Evolutionary conservation across 2,329 filamentous ascomycete genomes (phyloP).

Genomic region (Conoideocrella luteorostrata): DNA sequence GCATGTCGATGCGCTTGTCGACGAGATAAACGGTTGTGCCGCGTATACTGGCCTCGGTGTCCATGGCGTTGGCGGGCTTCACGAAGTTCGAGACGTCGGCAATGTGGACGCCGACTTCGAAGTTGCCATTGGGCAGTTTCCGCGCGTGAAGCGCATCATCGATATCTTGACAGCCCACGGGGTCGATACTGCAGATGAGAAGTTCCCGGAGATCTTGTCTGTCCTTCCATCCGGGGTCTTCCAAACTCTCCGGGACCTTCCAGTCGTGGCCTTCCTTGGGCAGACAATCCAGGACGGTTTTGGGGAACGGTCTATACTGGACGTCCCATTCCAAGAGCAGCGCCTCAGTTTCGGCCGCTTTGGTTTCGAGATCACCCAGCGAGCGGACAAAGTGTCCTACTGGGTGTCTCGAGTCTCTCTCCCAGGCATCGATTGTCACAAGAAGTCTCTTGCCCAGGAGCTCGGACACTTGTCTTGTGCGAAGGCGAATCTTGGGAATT

Average conservation of each 20-base stretch:
- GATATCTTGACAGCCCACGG: conserved; percentile 93
- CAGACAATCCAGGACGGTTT: conserved; percentile 88
- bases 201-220: conserved; percentile 78
- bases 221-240: conserved; percentile 81
- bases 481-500: conserved; percentile 89
- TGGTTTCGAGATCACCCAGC: conserved; percentile 87
- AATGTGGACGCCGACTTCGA: conserved; percentile 94
- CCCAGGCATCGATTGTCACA: conserved; percentile 93
- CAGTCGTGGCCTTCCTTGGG: conserved; percentile 88
- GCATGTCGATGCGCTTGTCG: conserved; percentile 99
- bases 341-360: conserved; percentile 96
- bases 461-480: conserved; percentile 83
- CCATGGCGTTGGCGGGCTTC: conserved; percentile 95
- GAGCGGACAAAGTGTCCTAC: conserved; percentile 91
- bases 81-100: conserved; percentile 99
- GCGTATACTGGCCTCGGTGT: conserved; percentile 85
- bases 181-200: conserved; percentile 95
- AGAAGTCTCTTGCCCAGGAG: conserved; percentile 86
- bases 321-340: conserved; percentile 93
- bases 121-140: conserved; percentile 82
- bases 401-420: conserved; percentile 86
- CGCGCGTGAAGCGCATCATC: conserved; percentile 92
- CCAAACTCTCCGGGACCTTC: conserved; percentile 74
- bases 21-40: conserved; percentile 97
- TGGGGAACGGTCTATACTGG: conserved; percentile 94